Base-by-base conservation (phyloP, 495 filamentous ascomycete genomes). In the Amniculicola lignicola region DNA sequence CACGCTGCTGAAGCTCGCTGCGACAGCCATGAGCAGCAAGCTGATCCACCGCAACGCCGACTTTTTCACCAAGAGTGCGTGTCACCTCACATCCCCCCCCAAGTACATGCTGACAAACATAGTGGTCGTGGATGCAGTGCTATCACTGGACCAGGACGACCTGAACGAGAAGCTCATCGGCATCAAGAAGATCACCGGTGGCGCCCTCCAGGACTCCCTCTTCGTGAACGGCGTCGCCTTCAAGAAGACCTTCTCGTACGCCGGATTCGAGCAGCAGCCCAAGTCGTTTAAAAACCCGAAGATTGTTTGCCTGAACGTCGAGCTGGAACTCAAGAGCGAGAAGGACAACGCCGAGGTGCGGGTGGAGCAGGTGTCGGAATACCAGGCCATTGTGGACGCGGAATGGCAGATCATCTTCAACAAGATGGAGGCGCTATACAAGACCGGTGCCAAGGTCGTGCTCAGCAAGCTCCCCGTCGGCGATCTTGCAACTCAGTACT, bases 321-420 rank as follows among this genome's bases (percentile, higher is more conserved):
- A 98, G 72, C 78, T 98, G 49, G 93, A 98, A 73, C 75, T 98
- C 60, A 98, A 98, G 81, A 89, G 86, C 58, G 93, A 98, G 72
- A 98, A 96, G 77, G 93, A 98, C 75, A 98, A 98, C 64, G 93
- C 93, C 41, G 93, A 98, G 74, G 90, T 98, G 52, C 82, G 93
- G 59, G 90, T 98, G 40, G 93, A 96, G 74, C 93, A 97, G 67
- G 93, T 98, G 53, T 95, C 92, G 24, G 93, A 98, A 75, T 98
- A 98, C 77, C 93, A 98, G 75, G 93, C 93, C 42, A 95, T 98
- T 64, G 93, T 98, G 69, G 93, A 98, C 69, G 93, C 93, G 35
- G 93, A 98, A 72, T 98, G 93, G 93, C 88, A 95, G 74, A 98
- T 98, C 68, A 98, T 98, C 70, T 96, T 83, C 82, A 90, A 96